A percentile compares a stretch with the other conserved stretches of the same genome.
These are phyloP conservation scores for Fonsecaea pugnacius DNA, from an alignment of 2,329 filamentous ascomycete genomes.

Conservation along the genomic window DNA sequence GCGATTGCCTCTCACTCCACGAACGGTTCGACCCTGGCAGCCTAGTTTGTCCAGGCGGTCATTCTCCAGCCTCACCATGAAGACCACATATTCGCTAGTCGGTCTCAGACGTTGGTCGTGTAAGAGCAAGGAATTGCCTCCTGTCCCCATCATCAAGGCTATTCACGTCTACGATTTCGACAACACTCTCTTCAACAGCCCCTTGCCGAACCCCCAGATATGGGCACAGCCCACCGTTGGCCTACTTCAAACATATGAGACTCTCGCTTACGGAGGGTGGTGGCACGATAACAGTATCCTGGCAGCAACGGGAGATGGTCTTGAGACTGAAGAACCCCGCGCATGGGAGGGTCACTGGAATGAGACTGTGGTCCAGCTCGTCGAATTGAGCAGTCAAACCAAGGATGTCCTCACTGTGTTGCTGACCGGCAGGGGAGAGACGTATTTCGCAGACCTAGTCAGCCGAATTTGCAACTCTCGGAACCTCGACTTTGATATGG, in stretches of 20 bases:
- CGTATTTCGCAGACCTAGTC: constrained; percentile 75
- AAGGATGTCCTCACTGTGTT: constrained; percentile 83
- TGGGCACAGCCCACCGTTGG: constrained; percentile 83
- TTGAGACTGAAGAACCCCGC: constrained; percentile 77
- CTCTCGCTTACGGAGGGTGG: constrained; percentile 85
- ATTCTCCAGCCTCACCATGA: constrained; percentile 26
- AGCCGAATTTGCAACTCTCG: constrained; percentile 79
- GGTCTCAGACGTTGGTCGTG: constrained; percentile 84
- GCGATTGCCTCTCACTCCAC: neutral
- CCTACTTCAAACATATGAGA: constrained; percentile 73
- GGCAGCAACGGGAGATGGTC: constrained; percentile 79
- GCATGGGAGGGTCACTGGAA: constrained; percentile 98
- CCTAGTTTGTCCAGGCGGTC: neutral
- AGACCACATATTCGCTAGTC: constrained; percentile 64
- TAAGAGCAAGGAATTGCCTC: constrained; percentile 67
- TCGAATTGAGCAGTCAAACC: constrained; percentile 78
- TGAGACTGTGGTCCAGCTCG: constrained; percentile 80
- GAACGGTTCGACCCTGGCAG: neutral
- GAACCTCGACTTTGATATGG: constrained; percentile 82
- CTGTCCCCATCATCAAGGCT: constrained; percentile 67
- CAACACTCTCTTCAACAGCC: constrained; percentile 92
- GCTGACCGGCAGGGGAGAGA: constrained; percentile 82
- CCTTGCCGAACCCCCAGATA: constrained; percentile 82
- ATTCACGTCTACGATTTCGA: constrained; percentile 98
- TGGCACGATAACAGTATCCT: constrained; percentile 94